Conservation (phyloP, 1,284 basidiomycete species). For the Tilletia setariae region DNA sequence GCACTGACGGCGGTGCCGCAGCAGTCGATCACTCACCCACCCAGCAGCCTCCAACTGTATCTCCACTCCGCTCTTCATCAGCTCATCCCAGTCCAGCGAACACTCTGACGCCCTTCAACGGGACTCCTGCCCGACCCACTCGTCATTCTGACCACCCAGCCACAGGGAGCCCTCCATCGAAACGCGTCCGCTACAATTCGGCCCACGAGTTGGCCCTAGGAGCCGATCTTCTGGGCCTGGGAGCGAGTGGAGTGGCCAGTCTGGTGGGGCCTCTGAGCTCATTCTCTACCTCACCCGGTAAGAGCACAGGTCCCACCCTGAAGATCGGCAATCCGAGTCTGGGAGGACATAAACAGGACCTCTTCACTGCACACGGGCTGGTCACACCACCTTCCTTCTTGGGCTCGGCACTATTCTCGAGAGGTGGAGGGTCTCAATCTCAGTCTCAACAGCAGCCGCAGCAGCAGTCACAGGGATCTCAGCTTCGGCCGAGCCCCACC, state of each 20-base stretch:
- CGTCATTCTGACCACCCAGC: not conserved
- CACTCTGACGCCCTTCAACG: not conserved
- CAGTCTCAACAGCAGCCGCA: not conserved
- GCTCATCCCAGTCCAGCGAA: not conserved
- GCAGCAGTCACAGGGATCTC: not conserved
- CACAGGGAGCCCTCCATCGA: constrained; percentile 6
- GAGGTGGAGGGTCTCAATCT: not conserved
- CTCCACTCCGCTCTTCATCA: not conserved
- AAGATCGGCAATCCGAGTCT: constrained; percentile 7
- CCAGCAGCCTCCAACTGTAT: not conserved
- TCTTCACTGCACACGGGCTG: constrained; percentile 11
- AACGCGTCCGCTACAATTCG: not conserved
- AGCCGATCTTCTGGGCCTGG: no score
- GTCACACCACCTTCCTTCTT: constrained; percentile 10
- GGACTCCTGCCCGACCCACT: not conserved
- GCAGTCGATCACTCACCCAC: not conserved
- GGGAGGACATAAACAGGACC: constrained; percentile 10
- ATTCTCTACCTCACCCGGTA: not conserved
- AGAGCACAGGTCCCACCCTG: not conserved
- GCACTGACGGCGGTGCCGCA: not conserved
- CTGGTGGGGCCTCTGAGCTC: not conserved
- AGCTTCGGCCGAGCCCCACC: not conserved
- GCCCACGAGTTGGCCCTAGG: not conserved
- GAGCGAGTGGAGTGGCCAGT: not conserved
- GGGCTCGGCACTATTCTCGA: not conserved